A percentile compares a stretch with the other conserved stretches of the same genome.
Evolutionary conservation across 352 stramenopile genomes (phyloP).

Genomic region (Globisporangium echinulatum): DNA sequence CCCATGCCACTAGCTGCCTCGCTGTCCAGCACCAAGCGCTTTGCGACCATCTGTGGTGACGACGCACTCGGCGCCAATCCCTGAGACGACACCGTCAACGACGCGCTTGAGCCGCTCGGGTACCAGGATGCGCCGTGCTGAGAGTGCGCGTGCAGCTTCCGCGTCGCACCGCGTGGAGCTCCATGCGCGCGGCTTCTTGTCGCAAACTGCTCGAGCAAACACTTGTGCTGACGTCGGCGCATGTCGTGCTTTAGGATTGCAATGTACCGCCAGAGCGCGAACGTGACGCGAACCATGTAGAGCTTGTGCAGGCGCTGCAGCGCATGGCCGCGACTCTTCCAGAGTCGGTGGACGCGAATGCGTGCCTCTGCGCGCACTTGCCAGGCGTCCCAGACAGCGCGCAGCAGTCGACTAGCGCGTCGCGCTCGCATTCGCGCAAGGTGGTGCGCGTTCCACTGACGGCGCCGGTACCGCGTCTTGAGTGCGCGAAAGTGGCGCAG

Average conservation of each 20-base stretch:
- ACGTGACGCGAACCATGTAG: slow-evolving; percentile 52
- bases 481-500: slow-evolving; percentile 49
- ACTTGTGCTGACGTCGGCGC: slow-evolving; percentile 28
- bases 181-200: too few relatives aligned
- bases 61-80: neutral
- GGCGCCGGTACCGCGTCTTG: slow-evolving; percentile 22
- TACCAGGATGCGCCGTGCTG: slow-evolving; percentile 1
- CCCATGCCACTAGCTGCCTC: too few relatives aligned
- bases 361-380: slow-evolving; percentile 11
- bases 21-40: too few relatives aligned
- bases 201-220: slow-evolving; percentile 19
- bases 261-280: slow-evolving; percentile 54
- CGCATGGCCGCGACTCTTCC: slow-evolving; percentile 38
- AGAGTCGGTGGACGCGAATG: slow-evolving; percentile 29
- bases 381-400: slow-evolving; percentile 32
- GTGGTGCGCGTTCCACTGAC: slow-evolving; percentile 27
- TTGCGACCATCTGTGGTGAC: too few relatives aligned
- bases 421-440: slow-evolving; percentile 21
- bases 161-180: slow-evolving; percentile 6
- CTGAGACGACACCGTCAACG: neutral
- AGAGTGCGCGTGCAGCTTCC: slow-evolving; percentile 10
- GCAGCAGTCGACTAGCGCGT: slow-evolving; percentile 11
- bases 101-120: neutral
- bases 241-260: slow-evolving; percentile 52
- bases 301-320: slow-evolving; percentile 52